Percentiles rank a stretch among this genome's conserved stretches.
Conservation (phyloP, 2,329 filamentous ascomycete genomes). For the Pseudopyricularia cyperi region DNA sequence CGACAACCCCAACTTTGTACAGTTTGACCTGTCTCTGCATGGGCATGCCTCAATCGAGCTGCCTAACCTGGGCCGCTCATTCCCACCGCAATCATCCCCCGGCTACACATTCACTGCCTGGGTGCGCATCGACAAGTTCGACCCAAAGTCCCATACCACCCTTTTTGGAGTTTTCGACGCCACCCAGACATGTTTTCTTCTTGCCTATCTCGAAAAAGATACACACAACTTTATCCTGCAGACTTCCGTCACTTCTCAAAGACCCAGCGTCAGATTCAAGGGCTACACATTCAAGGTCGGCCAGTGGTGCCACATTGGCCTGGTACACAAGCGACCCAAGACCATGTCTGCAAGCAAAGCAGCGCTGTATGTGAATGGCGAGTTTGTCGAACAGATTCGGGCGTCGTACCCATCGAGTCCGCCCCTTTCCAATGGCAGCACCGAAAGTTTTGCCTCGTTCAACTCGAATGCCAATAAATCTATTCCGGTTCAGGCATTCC, state of each 20-base stretch:
- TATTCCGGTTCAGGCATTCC: constrained; percentile 74
- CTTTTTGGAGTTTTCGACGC: constrained; percentile 91
- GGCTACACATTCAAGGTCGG: constrained; percentile 61
- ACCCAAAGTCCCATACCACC: constrained; percentile 76
- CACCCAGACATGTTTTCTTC: constrained; percentile 82
- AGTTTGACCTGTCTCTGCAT: constrained; percentile 82
- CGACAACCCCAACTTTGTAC: constrained; percentile 70
- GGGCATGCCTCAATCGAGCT: constrained; percentile 88
- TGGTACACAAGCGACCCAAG: constrained; percentile 72
- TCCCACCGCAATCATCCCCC: constrained; percentile 65
- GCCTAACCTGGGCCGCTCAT: constrained; percentile 68
- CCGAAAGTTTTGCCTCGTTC: constrained; percentile 59
- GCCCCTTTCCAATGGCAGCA: constrained; percentile 45
- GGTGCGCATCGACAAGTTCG: constrained; percentile 80
- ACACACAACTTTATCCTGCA: constrained; percentile 91
- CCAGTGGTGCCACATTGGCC: constrained; percentile 84
- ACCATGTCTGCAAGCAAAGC: constrained; percentile 68
- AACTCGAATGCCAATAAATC: constrained; percentile 42
- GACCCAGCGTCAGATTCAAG: constrained; percentile 90
- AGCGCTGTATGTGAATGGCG: constrained; percentile 80
- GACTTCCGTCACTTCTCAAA: constrained; percentile 75
- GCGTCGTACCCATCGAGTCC: constrained; percentile 76
- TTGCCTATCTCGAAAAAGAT: constrained; percentile 88
- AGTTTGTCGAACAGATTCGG: constrained; percentile 85
- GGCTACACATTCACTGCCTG: constrained; percentile 88